Evolutionary conservation across 306 rosid species (phyloP).

Genomic region (Senna siamea): DNA sequence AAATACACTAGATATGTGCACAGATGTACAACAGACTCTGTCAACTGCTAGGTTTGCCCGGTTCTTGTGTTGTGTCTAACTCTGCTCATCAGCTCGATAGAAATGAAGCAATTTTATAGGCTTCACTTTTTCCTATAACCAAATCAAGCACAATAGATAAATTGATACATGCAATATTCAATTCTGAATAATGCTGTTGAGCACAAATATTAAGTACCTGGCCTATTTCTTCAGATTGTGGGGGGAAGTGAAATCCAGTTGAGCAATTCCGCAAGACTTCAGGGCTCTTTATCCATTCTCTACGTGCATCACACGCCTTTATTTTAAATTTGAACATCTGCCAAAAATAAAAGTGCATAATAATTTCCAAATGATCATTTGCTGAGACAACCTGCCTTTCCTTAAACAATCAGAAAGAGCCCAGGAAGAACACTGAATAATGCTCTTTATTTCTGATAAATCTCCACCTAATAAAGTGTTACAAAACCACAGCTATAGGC

Average conservation of each 20-base stretch:
- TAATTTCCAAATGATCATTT: slow-evolving; percentile 10
- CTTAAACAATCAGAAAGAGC: not conserved
- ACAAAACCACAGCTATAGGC: too few relatives aligned
- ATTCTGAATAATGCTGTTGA: too few relatives aligned
- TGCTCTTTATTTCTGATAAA: too few relatives aligned
- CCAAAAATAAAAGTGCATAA: slow-evolving; percentile 11
- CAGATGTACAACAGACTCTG: slow-evolving; percentile 24
- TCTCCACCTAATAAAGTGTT: too few relatives aligned
- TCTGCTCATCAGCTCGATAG: slow-evolving; percentile 61
- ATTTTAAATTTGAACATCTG: slow-evolving; percentile 79
- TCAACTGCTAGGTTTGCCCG: slow-evolving; percentile 21
- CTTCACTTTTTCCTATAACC: slow-evolving; percentile 73
- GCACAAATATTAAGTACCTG: slow-evolving; percentile 54
- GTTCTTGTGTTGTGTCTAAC: slow-evolving; percentile 18
- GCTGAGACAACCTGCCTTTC: not conserved
- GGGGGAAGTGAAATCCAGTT: slow-evolving; percentile 77
- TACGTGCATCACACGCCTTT: slow-evolving; percentile 72
- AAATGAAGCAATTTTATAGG: slow-evolving; percentile 73
- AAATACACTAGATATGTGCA: slow-evolving; percentile 12
- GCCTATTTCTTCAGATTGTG: slow-evolving; percentile 45
- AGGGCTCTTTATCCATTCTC: slow-evolving; percentile 83
- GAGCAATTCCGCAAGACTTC: slow-evolving; percentile 83
- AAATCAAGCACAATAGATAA: slow-evolving; percentile 32
- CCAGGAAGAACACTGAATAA: too few relatives aligned
- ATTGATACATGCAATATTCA: slow-evolving; percentile 11